Conservation (phyloP, 2,329 filamentous ascomycete species). For the Hyphodiscus sp. region DNA sequence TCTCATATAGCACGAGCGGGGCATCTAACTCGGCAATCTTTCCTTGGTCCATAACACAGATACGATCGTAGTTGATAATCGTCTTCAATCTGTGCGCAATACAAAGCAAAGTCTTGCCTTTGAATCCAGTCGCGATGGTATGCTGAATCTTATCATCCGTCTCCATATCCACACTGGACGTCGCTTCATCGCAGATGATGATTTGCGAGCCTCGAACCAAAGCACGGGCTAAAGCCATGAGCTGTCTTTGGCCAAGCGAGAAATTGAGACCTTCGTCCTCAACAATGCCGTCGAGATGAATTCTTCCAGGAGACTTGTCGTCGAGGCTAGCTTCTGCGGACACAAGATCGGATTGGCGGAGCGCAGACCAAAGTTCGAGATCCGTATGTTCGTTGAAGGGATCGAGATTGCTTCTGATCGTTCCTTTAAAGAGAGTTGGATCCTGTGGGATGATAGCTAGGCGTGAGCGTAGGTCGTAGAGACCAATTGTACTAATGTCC, state of each 20-base stretch:
- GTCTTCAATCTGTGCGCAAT: conserved; percentile 90
- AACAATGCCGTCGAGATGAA: conserved; percentile 77
- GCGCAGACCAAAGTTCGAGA: conserved; percentile 68
- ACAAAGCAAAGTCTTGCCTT: conserved; percentile 80
- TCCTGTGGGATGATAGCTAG: conserved; percentile 82
- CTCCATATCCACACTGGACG: conserved; percentile 88
- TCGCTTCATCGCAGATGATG: conserved; percentile 96
- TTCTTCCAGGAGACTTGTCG: conserved; percentile 44
- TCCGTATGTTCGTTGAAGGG: conserved; percentile 75
- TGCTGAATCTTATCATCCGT: conserved; percentile 92
- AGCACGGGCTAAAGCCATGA: conserved; percentile 89
- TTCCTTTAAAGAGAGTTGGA: conserved; percentile 75
- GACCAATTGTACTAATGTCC: conserved; percentile 66
- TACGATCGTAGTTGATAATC: conserved; percentile 89
- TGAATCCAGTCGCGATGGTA: conserved; percentile 80
- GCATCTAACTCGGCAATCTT: conserved; percentile 79
- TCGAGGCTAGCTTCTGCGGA: conserved; percentile 36
- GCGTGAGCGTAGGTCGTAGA: conserved; percentile 68
- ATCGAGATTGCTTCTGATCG: conserved; percentile 72
- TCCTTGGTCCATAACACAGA: conserved; percentile 93
- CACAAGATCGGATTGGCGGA: conserved; percentile 71
- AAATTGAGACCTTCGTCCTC: conserved; percentile 97
- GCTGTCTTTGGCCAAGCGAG: conserved; percentile 86
- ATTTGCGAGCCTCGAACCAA: conserved; percentile 83
- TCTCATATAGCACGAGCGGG: conserved; percentile 66